Evolutionary conservation across 495 filamentous ascomycete species (phyloP), one percentile per base, ranked within the genome.

Genomic region (Tuber magnatum): DNA sequence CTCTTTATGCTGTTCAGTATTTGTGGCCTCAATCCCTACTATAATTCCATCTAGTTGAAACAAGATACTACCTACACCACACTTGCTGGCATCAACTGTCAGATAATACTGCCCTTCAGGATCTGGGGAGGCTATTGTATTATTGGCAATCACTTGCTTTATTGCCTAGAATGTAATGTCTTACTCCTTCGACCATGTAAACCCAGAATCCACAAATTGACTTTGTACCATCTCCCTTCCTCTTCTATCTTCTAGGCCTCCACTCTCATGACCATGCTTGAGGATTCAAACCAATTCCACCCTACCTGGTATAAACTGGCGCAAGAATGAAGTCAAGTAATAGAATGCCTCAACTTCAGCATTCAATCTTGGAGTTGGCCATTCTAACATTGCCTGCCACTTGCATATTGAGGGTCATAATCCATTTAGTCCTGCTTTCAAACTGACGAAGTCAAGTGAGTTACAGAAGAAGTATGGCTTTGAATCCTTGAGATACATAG

Each of bases 21-120:
- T 51, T 0, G 46, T 24, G 7, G 46, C 46, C 46, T 51, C 46
- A 24, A n/a, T 8, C 0, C 46, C 46, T 0, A 43, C 0, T 2
- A 0, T 0, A 1, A 43, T 12, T 22, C 12, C 42, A 1, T 22
- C 69, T 4, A 75, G 12, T 39, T 75, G 41, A n/a, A 75, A 75
- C 0, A 75, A 41, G 24, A 75, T 69, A 32, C 35, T 69, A 3
- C 69, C 74, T 18, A 72, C 0, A 14, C 40, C 74, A 2, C 20
- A 0, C 9, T 48, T 71, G 8, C 28, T 44, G 0, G 68, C 69
- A 39, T 75, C 44, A 3, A 39, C 40, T 2, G 74, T 6, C 0
- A 75, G 38, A 28, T 75, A 69, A 61, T 75, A 75, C 41, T 75
- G 74, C 1, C 8, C 5, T 1, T 6, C 22, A 0, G 42, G 41